Conservation (phyloP, 495 filamentous ascomycete genomes). For the Penicillium canescens region DNA sequence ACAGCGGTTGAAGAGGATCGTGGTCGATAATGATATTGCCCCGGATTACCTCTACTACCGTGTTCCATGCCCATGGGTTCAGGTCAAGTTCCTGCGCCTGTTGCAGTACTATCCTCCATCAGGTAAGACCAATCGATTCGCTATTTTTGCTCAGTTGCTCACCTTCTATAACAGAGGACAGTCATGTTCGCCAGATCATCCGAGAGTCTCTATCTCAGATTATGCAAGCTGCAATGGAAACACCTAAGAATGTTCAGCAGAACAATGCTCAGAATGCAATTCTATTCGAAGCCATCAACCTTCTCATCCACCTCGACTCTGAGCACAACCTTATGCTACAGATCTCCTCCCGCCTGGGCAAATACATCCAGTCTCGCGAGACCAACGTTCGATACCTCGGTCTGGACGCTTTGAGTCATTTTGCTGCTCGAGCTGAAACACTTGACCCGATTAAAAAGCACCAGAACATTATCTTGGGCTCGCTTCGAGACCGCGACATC, state of each 20-base stretch:
- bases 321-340: conserved; percentile 96
- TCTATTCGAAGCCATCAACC: conserved; percentile 97
- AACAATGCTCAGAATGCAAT: conserved; percentile 99
- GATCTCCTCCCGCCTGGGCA: conserved; percentile 89
- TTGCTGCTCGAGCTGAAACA: conserved; percentile 91
- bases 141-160: conserved; percentile 18
- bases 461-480: conserved; percentile 91
- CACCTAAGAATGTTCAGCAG: conserved; percentile 98
- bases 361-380: conserved; percentile 95
- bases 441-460: conserved; percentile 98
- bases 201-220: conserved; percentile 89
- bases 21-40: conserved; percentile 84
- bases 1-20: conserved; percentile 78
- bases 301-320: conserved; percentile 98
- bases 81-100: conserved; percentile 88
- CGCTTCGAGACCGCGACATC: conserved; percentile 93
- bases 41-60: conserved; percentile 97
- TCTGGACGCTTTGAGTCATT: conserved; percentile 96
- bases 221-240: conserved; percentile 84
- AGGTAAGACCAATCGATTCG: conserved; percentile 53
- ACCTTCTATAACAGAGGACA: conserved; percentile 65
- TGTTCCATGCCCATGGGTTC: conserved; percentile 97
- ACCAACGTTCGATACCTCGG: conserved; percentile 98
- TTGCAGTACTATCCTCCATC: conserved; percentile 97
- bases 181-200: conserved; percentile 86